phyloP scores from a whole-genome alignment of 164 flowering plant species.

The Liriodendron chinense region DNA sequence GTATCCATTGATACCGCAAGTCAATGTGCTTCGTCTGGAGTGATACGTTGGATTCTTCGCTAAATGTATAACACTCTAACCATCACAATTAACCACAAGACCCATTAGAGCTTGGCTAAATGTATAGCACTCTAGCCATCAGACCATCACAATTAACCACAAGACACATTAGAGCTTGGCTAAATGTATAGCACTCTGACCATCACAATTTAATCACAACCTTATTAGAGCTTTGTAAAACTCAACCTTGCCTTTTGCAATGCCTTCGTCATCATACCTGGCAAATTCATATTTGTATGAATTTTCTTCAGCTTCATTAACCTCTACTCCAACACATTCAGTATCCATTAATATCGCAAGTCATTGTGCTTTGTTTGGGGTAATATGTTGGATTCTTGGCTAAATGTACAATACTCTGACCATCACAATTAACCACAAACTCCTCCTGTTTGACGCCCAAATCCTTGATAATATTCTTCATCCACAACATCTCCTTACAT shows the following conservation, averaged over 20 bases:
- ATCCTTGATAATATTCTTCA: neutral
- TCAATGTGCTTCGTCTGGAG: neutral
- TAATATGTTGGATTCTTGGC: neutral
- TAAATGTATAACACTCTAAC: neutral
- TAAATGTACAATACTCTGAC: neutral
- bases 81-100: neutral
- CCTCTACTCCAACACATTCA: neutral
- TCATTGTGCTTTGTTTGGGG: neutral
- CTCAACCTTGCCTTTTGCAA: neutral
- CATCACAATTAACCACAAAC: neutral
- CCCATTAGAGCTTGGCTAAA: too few species aligned
- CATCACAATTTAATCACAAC: conserved; percentile 3
- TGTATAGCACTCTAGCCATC: too few species aligned
- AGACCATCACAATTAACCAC: neutral
- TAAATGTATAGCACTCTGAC: too few species aligned
- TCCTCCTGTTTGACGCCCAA: neutral
- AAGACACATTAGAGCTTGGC: too few species aligned
- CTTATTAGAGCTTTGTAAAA: neutral
- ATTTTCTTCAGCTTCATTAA: neutral
- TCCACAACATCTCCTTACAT: conserved; percentile 1
- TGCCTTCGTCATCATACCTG: neutral
- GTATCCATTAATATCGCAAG: neutral
- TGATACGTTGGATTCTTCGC: neutral
- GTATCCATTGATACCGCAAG: neutral
- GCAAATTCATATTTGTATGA: neutral